Base-by-base conservation (phyloP, 441 rosid species). In the Jatropha podagrica region DNA sequence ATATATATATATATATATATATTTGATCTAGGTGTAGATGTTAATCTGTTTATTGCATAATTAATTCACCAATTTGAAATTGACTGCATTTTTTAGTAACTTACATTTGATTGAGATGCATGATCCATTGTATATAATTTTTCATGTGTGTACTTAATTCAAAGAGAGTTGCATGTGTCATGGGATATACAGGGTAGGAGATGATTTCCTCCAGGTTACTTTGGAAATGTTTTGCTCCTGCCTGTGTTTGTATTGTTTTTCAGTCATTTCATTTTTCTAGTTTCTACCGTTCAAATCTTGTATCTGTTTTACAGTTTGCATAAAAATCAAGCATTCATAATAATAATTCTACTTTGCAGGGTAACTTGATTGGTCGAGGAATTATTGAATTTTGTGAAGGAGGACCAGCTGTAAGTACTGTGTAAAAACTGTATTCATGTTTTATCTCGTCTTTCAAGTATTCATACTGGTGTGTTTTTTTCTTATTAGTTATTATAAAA, bases 301-400 rank as follows among this genome's bases (percentile, higher is more conserved):
- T 23, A 65, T 38, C 32, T 42, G 7, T 44, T 60, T 8, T 20
- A 18, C 1, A 17, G 14, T 41, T 73, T 63, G 27, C 52, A 18
- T 60, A 44, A 18, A 63, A 59, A 63, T 62, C 46, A 77, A 74
- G 61, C 17, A 66, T 48, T 38, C 26, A 13, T 9, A 20, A 26
- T 17, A 48, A 32, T 51, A 46, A 55, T 64, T 71, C 40, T 65
- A 68, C 56, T 74, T 73, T 48, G 4, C 83, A 94, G 88, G 97
- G 97, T 73, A 83, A 73, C 83, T 62, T 92, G 89, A 65, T 94
- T 79, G 97, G 89, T 77, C 92, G 89, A 72, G 97, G 88, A 72
- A 41, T 94, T 75, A 77, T 94, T 69, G 96, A 92, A 82, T 88
- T 92, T 68, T 94, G 97, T 77, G 94, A 89, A 51, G 97, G 90